These are phyloP conservation scores for Bipolaris victoriae DNA, from an alignment of 2,329 filamentous ascomycete genomes.

Conservation along the genomic window DNA sequence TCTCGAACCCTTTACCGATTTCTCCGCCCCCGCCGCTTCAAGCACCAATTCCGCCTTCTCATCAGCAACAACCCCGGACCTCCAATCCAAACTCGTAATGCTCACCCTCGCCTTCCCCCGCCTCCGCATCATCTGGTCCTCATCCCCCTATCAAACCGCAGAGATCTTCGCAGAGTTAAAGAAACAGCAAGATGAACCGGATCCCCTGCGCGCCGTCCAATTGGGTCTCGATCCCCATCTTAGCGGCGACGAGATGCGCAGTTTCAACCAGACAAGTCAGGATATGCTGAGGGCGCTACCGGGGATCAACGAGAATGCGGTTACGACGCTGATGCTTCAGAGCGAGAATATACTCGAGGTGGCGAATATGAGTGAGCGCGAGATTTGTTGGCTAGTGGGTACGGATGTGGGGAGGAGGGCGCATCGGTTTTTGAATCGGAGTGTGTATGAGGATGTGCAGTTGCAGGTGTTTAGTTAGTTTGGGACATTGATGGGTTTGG, in stretches of 20 bases:
- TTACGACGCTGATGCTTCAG: conserved; percentile 73
- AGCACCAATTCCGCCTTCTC: neutral
- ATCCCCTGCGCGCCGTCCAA: conserved; percentile 84
- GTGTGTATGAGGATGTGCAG: conserved; percentile 52
- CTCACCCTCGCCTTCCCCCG: conserved; percentile 90
- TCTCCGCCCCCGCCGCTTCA: conserved; percentile 27
- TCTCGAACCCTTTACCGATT: conserved; percentile 66
- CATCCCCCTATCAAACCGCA: conserved; percentile 90
- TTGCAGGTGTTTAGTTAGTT: conserved; percentile 27
- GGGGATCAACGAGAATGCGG: conserved; percentile 75
- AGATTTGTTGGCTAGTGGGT: conserved; percentile 77
- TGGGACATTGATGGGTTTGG: neutral
- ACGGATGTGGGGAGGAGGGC: conserved; percentile 78
- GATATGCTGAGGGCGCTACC: conserved; percentile 89
- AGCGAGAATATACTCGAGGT: conserved; percentile 80
- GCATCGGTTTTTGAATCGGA: conserved; percentile 77
- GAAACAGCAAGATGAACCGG: conserved; percentile 85
- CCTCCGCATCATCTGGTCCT: conserved; percentile 89
- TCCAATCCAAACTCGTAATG: conserved; percentile 90
- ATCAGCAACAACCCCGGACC: conserved; percentile 65
- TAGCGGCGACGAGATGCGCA: conserved; percentile 64
- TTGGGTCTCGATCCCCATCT: conserved; percentile 73
- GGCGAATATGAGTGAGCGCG: conserved; percentile 80
- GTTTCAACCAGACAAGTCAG: conserved; percentile 83
- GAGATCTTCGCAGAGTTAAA: conserved; percentile 97